Percentiles rank a stretch among this genome's conserved stretches.
Evolutionary conservation across 2,329 filamentous ascomycete genomes (phyloP).

Genomic region (Microdochium bolleyi): DNA sequence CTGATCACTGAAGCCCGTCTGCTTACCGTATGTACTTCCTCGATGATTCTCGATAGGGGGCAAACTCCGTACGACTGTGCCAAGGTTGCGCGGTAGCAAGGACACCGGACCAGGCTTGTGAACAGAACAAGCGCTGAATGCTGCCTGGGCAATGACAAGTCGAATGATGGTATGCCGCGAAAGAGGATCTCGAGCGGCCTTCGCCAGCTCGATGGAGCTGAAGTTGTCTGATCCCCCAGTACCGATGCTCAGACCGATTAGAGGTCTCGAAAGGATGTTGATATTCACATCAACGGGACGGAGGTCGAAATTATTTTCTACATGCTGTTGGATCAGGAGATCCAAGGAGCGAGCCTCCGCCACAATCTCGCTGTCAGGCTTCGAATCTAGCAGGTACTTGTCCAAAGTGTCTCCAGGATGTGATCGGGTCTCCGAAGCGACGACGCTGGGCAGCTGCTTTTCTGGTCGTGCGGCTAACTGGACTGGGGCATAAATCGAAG

Average conservation of each 20-base stretch:
- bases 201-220: constrained; percentile 10
- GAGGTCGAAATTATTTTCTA: constrained; percentile 28
- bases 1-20: not conserved
- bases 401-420: constrained; percentile 8
- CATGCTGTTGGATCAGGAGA: constrained; percentile 28
- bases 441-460: constrained; percentile 10
- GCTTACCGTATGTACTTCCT: constrained; percentile 20
- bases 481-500: constrained; percentile 5
- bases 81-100: constrained; percentile 25
- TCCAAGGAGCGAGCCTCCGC: constrained; percentile 22
- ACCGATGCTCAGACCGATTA: constrained; percentile 18
- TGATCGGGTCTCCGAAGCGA: not conserved
- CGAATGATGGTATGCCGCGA: constrained; percentile 23
- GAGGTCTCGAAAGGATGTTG: constrained; percentile 10
- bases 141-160: constrained; percentile 26
- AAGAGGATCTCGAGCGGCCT: constrained; percentile 20
- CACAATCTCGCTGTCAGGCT: constrained; percentile 25
- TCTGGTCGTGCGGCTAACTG: constrained; percentile 3
- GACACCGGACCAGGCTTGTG: constrained; percentile 20
- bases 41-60: constrained; percentile 15
- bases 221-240: not conserved
- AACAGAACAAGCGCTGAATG: constrained; percentile 23
- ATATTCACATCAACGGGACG: constrained; percentile 10
- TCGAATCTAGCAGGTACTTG: constrained; percentile 27
- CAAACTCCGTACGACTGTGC: constrained; percentile 19